Evolutionary conservation across 2,329 filamentous ascomycete genomes (phyloP), one percentile per base, ranked within the genome.

Genomic region (Trichoderma arundinaceum): DNA sequence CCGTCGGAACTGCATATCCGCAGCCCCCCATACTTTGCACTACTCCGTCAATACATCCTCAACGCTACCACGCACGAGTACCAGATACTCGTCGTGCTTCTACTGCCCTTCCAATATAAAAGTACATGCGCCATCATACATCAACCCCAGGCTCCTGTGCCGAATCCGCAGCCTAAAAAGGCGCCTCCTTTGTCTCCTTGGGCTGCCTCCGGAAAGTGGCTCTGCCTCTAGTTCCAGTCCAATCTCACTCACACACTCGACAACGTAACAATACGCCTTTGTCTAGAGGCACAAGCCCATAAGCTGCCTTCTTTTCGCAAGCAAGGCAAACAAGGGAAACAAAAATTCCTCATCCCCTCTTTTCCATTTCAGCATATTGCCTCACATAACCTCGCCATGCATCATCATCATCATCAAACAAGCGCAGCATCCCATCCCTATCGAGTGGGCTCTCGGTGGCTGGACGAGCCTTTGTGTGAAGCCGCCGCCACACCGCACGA

Each of bases 201-300:
- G 56, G 56, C 56, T 59, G 56, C 58, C 48, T 35, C 48, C n/a
- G 10, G 22, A 19, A 53, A 15, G 10, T 52, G 38, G 10, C 46
- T 35, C 28, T 41, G 4, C 19, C 28, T 51, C 7, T 17, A 9
- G 28, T 19, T 22, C 35, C 9, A 13, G 4, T 4, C 9, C 49
- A 28, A 17, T 41, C 38, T 41, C 10, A 39, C 39, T 32, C 53
- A 56, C 32, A 22, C 38, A 19, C 51, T 41, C 13, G 15, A 9
- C 22, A 51, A n/a, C 22, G 1, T 7, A 13, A 46, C 22, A 28
- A 28, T 28, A 38, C 17, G 28, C 41, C 33, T 7, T 19, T 43
- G 2, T 49, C 19, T 7, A 17, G 1, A 17, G 22, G 35, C 48
- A 28, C 22, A 28, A 28, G 22, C 4, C 22, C 39, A 17, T 33